A percentile compares a stretch with the other conserved stretches of the same genome.
These are phyloP conservation scores for Coleophoma eucalyptorum DNA, from an alignment of 2,329 filamentous ascomycete species.

Conservation along the genomic window DNA sequence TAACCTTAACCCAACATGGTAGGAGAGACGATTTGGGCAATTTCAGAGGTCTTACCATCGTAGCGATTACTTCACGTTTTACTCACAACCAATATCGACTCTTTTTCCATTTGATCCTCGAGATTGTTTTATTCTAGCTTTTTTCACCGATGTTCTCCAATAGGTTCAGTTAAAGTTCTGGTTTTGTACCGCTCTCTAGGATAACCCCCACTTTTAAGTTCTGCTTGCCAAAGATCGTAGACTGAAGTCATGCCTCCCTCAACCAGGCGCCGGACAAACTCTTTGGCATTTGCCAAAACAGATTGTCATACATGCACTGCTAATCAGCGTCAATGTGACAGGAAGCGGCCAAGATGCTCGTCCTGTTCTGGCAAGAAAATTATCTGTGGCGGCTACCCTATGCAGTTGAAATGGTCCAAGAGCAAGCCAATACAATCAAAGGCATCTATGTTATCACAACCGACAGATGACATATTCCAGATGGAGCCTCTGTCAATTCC, in stretches of 20 bases:
- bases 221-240: background rate
- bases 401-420: background rate
- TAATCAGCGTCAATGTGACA: background rate
- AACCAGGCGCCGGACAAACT: background rate
- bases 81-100: background rate
- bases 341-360: background rate
- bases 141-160: background rate
- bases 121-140: background rate
- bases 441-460: background rate
- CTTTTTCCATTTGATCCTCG: background rate
- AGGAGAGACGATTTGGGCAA: background rate
- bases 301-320: constrained; percentile 1
- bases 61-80: background rate
- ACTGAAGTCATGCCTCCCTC: background rate
- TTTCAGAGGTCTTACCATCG: background rate
- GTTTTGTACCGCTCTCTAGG: background rate
- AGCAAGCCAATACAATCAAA: background rate
- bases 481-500: background rate
- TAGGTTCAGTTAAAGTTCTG: background rate
- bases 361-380: background rate
- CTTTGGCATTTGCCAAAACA: constrained; percentile 1
- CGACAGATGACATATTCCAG: background rate
- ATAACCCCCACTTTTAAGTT: background rate
- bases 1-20: background rate
- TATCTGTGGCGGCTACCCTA: background rate